phyloP scores from a whole-genome alignment of 495 filamentous ascomycete genomes.

The Neohortaea acidophila region DNA sequence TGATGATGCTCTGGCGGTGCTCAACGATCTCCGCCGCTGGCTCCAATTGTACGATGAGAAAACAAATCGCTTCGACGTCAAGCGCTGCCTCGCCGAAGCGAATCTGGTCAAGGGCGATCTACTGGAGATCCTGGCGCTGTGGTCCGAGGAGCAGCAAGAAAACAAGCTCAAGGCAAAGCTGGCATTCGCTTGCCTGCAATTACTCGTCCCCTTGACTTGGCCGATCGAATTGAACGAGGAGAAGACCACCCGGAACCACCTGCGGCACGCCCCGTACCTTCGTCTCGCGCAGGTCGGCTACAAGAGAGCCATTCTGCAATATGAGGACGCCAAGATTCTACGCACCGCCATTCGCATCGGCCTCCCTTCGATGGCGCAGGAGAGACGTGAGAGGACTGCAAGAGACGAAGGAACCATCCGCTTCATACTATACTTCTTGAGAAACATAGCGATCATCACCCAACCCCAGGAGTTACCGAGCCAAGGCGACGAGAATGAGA shows the following conservation, averaged over 20 bases:
- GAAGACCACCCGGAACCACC: constrained; percentile 82
- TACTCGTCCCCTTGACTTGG: constrained; percentile 92
- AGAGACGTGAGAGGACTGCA: constrained; percentile 55
- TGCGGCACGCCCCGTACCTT: constrained; percentile 75
- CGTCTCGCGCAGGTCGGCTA: constrained; percentile 77
- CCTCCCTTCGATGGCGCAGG: constrained; percentile 72
- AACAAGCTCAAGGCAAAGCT: constrained; percentile 63
- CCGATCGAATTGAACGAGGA: constrained; percentile 63
- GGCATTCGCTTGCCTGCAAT: constrained; percentile 73
- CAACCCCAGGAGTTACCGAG: constrained; percentile 43
- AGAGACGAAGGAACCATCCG: constrained; percentile 91
- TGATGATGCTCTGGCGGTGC: constrained; percentile 79
- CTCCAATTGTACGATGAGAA: constrained; percentile 89
- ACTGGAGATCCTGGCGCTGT: constrained; percentile 70
- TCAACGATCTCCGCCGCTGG: constrained; percentile 90
- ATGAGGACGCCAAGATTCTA: constrained; percentile 59
- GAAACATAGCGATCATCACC: constrained; percentile 75
- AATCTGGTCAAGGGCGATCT: constrained; percentile 86
- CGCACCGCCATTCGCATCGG: constrained; percentile 63
- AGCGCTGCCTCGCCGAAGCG: constrained; percentile 77
- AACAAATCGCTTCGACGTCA: constrained; percentile 86
- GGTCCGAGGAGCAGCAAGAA: constrained; percentile 51
- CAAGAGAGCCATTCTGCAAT: constrained; percentile 74
- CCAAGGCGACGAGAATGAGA: constrained; percentile 71
- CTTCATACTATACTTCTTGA: constrained; percentile 70